A percentile compares a stretch with the other conserved stretches of the same genome.
These are phyloP conservation scores for Salvia sclarea DNA, from an alignment of 305 asterid genomes.

Conservation along the genomic window DNA sequence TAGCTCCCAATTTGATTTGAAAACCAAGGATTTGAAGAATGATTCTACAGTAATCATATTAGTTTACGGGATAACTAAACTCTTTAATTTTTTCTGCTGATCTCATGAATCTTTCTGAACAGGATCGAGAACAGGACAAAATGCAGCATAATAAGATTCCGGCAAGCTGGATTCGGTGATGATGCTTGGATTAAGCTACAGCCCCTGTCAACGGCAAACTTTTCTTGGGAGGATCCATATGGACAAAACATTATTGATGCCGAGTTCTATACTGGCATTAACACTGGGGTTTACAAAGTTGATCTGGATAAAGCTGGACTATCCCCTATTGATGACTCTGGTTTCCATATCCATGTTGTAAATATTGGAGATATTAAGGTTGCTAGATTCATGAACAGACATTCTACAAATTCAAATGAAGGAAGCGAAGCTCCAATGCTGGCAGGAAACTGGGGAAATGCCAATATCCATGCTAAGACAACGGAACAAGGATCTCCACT, in stretches of 20 bases:
- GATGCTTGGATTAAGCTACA: conserved; percentile 72
- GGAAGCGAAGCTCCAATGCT: conserved; percentile 42
- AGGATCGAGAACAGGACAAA: conserved; percentile 92
- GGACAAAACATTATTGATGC: conserved; percentile 73
- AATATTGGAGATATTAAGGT: conserved; percentile 69
- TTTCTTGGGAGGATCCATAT: conserved; percentile 91
- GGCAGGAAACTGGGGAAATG: conserved; percentile 53
- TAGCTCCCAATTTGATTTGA: not conserved
- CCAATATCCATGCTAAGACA: conserved; percentile 57
- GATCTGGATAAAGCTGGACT: conserved; percentile 66
- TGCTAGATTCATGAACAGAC: conserved; percentile 65
- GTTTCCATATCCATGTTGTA: conserved; percentile 66
- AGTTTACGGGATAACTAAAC: conserved; percentile 2
- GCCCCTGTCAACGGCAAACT: conserved; percentile 74
- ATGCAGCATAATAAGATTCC: conserved; percentile 52
- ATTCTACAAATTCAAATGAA: conserved; percentile 45
- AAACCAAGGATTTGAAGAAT: conserved; percentile 2
- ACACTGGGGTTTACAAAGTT: conserved; percentile 48
- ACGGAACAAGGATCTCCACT: conserved; percentile 74
- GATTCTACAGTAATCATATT: conserved; percentile 10
- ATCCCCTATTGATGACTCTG: conserved; percentile 52
- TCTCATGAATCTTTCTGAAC: conserved; percentile 36
- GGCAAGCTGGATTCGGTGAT: conserved; percentile 88
- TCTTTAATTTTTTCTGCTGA: conserved; percentile 22
- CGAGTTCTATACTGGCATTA: conserved; percentile 46